A percentile compares a stretch with the other conserved stretches of the same genome.
phyloP scores from a whole-genome alignment of 306 rosid genomes.

The Clitoria ternatea region DNA sequence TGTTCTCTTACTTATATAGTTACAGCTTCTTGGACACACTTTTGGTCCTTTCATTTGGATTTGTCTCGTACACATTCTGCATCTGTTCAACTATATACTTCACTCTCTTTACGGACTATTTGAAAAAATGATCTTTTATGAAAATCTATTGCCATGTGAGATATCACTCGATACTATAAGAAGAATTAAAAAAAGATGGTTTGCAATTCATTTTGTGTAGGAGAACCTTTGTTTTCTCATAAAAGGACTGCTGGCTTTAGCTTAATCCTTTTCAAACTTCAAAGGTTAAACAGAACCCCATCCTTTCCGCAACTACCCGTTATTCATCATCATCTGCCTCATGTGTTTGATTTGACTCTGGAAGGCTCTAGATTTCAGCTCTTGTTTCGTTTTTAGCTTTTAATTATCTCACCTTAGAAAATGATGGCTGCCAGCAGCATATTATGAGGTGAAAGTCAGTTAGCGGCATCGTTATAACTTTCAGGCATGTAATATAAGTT shows the following conservation, averaged over 20 bases:
- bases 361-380: not conserved
- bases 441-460: conserved; percentile 12
- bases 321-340: not conserved
- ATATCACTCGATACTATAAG: not conserved
- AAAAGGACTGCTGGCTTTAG: not conserved
- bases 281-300: not conserved
- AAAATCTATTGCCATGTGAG: not conserved
- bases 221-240: not conserved
- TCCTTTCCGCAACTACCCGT: not conserved
- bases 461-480: not conserved
- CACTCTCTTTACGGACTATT: not conserved
- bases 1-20: not conserved
- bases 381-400: not conserved
- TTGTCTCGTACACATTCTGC: not conserved
- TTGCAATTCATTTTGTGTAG: not conserved
- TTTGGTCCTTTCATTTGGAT: not conserved
- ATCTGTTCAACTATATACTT: not conserved
- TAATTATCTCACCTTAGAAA: not conserved
- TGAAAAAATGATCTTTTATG: not conserved
- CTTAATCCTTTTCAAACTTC: not conserved
- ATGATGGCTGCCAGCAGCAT: not conserved
- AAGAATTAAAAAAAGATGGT: not conserved
- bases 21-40: not conserved
- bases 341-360: not conserved
- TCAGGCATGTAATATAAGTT: not conserved